Evolutionary conservation across 768 basidiomycete genomes (phyloP), one percentile per base, ranked within the genome.

Genomic region (Amanita fuliginea): DNA sequence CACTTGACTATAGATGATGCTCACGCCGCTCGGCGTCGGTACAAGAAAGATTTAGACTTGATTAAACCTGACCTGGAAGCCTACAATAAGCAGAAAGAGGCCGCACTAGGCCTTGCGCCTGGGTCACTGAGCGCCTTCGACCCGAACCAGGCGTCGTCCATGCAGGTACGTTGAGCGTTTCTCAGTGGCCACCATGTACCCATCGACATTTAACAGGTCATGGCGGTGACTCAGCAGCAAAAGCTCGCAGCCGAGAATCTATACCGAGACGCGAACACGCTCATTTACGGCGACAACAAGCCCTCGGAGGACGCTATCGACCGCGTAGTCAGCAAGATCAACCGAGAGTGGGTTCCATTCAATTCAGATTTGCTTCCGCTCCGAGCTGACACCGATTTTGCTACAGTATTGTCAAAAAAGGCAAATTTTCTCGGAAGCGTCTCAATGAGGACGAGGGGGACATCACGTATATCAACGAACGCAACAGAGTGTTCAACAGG

Each of bases 391-490:
- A 13, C 36, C 30, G 19, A 41, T 46, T 59, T 37, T 18, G 10
- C 53, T 53, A 3, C 56, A 94, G 91, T 57, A 80, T 92, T 57
- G 90, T 93, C 70, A 88, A 90, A 72, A 86, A 89, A 64, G 73
- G 78, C 60, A 93, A 87, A 60, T 90, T 91, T 69, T 92, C 88
- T 35, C 76, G 92, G 55, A 95, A 95, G 67, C 75, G 75, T 56
- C 77, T 72, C 63, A 92, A 95, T 70, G 93, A 97, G 59, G 88
- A 89, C 46, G 86, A 94, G 53, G 93, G 89, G 47, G 94, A 97
- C 57, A 88, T 99, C 64, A 98, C 93, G 4, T 99, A 98, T 63
- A 99, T 99, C 77, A 99, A 99, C 73, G 91, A 98, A 66, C 84
- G 86, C 66, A 94, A 97, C 66, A 80, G 91, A 54, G 92, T 96